phyloP scores from a whole-genome alignment of 371 early-diverging fungal species.

The Actinomortierella wolfii region DNA sequence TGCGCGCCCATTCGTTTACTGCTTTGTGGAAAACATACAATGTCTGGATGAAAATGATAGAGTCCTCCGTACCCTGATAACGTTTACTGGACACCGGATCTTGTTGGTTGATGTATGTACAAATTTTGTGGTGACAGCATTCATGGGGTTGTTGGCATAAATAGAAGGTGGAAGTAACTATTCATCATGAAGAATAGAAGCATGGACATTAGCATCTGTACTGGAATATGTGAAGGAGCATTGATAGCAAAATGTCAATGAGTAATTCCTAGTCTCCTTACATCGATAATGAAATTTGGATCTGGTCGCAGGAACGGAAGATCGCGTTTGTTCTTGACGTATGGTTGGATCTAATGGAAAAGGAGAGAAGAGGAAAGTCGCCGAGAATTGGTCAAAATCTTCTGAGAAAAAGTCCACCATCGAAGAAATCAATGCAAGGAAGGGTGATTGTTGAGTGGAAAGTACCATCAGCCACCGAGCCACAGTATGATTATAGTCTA shows the following conservation, averaged over 20 bases:
- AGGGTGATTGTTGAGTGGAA: slow-evolving; percentile 11
- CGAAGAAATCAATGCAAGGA: slow-evolving; percentile 16
- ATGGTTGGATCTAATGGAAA: slow-evolving; percentile 55
- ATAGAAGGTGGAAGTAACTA: slow-evolving; percentile 81
- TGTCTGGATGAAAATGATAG: no score
- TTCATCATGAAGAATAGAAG: slow-evolving; percentile 2
- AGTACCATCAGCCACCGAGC: slow-evolving; percentile 81
- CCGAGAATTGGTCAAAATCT: slow-evolving; percentile 5
- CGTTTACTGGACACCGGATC: slow-evolving; percentile 94
- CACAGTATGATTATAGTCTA: slow-evolving; percentile 94
- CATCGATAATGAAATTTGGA: slow-evolving; percentile 85
- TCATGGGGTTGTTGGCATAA: slow-evolving; percentile 78
- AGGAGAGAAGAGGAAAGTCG: slow-evolving; percentile 12
- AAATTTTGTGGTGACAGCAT: slow-evolving; percentile 90
- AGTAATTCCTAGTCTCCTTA: slow-evolving; percentile 47
- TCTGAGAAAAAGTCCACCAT: neutral
- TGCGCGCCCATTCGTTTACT: neutral
- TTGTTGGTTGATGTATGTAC: slow-evolving; percentile 99
- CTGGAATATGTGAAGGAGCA: slow-evolving; percentile 4
- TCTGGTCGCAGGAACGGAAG: slow-evolving; percentile 78
- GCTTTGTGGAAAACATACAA: neutral
- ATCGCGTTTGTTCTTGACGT: slow-evolving; percentile 69
- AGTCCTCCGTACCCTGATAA: slow-evolving; percentile 79
- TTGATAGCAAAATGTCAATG: slow-evolving; percentile 6
- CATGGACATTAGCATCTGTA: slow-evolving; percentile 5